A percentile compares a stretch with the other conserved stretches of the same genome.
phyloP scores from a whole-genome alignment of 2,329 filamentous ascomycete species.

The Claviceps quebecensis region DNA sequence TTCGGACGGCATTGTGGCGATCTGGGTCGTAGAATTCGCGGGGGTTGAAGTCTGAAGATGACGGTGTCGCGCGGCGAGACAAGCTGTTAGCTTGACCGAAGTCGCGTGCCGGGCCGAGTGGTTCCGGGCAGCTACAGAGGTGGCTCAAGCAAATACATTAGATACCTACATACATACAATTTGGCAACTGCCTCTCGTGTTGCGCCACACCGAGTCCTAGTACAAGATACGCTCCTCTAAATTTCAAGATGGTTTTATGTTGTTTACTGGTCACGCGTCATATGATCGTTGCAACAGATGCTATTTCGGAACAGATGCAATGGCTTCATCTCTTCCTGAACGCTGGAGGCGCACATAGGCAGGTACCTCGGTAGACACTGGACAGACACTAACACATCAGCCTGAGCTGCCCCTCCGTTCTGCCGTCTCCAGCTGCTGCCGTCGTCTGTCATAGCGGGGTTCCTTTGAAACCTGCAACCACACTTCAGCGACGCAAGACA shows the following conservation, averaged over 20 bases:
- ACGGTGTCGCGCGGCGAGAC: background rate
- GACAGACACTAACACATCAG: background rate
- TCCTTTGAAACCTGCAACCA: background rate
- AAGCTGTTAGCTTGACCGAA: background rate
- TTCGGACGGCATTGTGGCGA: slow-evolving; percentile 50
- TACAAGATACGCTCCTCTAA: too few species aligned
- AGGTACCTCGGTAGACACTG: background rate
- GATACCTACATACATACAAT: background rate
- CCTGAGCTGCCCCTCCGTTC: background rate
- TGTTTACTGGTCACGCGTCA: too few species aligned
- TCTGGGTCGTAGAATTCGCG: background rate
- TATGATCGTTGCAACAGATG: too few species aligned
- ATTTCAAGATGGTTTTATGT: too few species aligned
- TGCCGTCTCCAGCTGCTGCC: background rate
- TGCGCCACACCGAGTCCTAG: too few species aligned
- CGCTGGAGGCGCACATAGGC: background rate
- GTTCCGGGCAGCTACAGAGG: background rate
- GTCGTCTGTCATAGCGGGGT: background rate
- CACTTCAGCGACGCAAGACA: slow-evolving; percentile 9
- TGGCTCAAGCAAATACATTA: background rate
- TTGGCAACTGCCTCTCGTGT: too few species aligned
- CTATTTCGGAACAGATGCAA: too few species aligned
- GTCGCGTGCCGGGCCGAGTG: slow-evolving; percentile 1
- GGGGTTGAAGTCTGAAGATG: background rate
- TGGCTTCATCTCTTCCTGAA: too few species aligned